Percentiles rank a stretch among this genome's conserved stretches.
These are phyloP conservation scores for Botryotinia globosa DNA, from an alignment of 2,329 filamentous ascomycete species.

Conservation along the genomic window DNA sequence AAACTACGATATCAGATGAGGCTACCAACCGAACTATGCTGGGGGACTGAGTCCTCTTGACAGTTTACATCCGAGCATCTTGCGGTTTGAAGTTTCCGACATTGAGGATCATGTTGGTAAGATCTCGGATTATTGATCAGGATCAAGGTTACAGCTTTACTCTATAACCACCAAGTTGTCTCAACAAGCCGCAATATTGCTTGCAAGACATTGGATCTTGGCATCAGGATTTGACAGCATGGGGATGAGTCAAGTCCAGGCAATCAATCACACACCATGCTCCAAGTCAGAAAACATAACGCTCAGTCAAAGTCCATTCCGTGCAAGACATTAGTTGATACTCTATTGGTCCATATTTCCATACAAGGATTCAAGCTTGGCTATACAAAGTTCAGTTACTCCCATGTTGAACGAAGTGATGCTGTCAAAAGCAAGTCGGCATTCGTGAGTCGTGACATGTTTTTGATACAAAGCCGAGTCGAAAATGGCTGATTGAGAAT, in stretches of 20 bases:
- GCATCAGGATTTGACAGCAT: not conserved
- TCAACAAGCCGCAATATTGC: not conserved
- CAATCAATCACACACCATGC: not conserved
- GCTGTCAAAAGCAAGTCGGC: not conserved
- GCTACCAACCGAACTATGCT: not conserved
- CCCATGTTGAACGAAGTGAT: not conserved
- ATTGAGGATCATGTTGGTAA: not conserved
- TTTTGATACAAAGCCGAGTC: not conserved
- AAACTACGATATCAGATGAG: not conserved
- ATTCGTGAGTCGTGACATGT: too few species aligned
- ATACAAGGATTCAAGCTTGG: not conserved
- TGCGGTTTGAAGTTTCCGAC: not conserved
- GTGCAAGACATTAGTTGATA: not conserved
- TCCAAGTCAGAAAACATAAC: too few species aligned
- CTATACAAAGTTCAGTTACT: not conserved
- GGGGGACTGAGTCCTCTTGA: not conserved
- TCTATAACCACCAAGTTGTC: not conserved
- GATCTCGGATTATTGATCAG: not conserved
- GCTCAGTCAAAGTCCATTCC: not conserved
- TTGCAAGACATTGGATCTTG: not conserved
- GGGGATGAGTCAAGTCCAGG: not conserved
- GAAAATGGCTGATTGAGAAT: too few species aligned
- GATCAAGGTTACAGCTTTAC: not conserved
- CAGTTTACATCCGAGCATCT: not conserved
- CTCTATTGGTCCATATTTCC: not conserved